phyloP scores from a whole-genome alignment of 441 rosid genomes.

The Pelargonium australe region DNA sequence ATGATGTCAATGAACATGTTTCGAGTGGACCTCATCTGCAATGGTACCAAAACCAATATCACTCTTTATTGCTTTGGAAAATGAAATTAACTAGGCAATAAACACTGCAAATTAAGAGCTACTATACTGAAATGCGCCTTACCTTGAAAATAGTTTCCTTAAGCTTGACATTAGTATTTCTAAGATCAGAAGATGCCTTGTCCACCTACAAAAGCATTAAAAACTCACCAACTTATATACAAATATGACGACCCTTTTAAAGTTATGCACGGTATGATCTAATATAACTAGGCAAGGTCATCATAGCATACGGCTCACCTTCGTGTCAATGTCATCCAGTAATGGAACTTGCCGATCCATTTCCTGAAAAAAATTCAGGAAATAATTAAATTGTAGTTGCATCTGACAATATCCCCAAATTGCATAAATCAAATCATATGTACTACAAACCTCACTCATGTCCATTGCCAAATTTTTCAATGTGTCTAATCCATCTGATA shows the following conservation, averaged over 20 bases:
- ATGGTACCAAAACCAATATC: constrained; percentile 9
- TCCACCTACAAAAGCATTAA: constrained; percentile 42
- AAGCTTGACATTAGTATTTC: constrained; percentile 52
- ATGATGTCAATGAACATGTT: constrained; percentile 57
- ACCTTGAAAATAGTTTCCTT: constrained; percentile 52
- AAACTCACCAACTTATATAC: constrained; percentile 4
- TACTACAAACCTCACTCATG: constrained; percentile 50
- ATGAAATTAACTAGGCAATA: neutral
- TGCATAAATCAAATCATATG: neutral
- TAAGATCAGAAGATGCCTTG: constrained; percentile 44
- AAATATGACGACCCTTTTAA: constrained; percentile 3
- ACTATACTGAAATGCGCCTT: constrained; percentile 19
- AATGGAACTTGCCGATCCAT: constrained; percentile 63
- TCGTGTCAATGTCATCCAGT: constrained; percentile 56
- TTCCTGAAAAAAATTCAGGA: constrained; percentile 35
- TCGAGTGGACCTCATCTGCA: constrained; percentile 51
- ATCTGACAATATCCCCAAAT: constrained; percentile 9
- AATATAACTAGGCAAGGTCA: neutral
- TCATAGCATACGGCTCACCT: constrained; percentile 32
- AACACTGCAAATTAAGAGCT: neutral
- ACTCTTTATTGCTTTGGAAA: neutral
- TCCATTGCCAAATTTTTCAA: constrained; percentile 52
- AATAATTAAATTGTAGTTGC: constrained; percentile 12
- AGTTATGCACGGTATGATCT: constrained; percentile 2
- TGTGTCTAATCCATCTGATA: constrained; percentile 53